Evolutionary conservation across 257 asterid genomes (phyloP), one percentile per base, ranked within the genome.

Genomic region (Nicotiana tabacum): DNA sequence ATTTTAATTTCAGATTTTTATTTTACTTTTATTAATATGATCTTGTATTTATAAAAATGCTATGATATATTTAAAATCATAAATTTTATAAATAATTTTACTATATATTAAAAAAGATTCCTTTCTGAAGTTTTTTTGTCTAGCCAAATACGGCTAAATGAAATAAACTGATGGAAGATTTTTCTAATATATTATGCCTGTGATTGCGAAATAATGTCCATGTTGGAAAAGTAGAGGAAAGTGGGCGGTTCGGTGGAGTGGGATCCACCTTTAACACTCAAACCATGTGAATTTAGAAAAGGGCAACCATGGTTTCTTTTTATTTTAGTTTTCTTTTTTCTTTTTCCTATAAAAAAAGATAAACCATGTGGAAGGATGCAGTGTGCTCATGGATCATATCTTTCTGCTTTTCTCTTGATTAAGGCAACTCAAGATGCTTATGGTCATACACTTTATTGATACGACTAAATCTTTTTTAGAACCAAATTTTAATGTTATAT

Each of bases 231-330:
- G 39, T 24, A 48, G 48, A 74, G 27, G 24, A 74, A 48, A 46
- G n/a, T 74, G 43, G 80, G n/a, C 18, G 10, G 62, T 61, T 82
- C 1, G 13, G 62, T 58, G 6, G 39, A 21, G 81, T 64, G 88
- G 86, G 88, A 60, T 79, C 88, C 86, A 83, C 86, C 2, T 21
- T 6, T 55, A 69, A 68, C 85, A 81, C 81, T 24, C 80, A 74
- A 13, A 74, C 80, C 80, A 74, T 21, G 64, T 74, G 80, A 74
- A 7, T 48, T 27, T 24, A 48, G 80, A 27, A 74, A 74, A 70
- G 15, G 2, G 4, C 6, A 72, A 0, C 62, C 0, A 12, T 29
- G 0, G 12, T 46, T 48, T 21, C 18, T 24, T 48, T 21, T 15
- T 56, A 1, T 18, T 16, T 0, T 18, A 18, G 4, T 16, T 17